phyloP scores from a whole-genome alignment of 2,329 filamentous ascomycete species.

The Clonostachys rosea region DNA sequence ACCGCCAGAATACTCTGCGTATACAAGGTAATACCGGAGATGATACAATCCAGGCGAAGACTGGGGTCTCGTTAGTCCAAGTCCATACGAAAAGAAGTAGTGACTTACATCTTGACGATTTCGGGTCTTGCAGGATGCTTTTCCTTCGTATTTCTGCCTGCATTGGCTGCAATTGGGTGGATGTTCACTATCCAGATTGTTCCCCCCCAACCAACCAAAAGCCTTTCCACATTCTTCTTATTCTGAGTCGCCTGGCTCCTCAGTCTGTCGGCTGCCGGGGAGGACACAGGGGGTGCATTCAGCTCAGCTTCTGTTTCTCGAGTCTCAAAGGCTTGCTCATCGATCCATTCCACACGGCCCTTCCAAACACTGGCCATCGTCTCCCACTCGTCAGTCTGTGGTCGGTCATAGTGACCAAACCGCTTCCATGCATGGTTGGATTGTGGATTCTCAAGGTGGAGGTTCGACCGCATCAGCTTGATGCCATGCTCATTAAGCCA shows the following conservation, averaged over 20 bases:
- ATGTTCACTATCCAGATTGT: constrained; percentile 96
- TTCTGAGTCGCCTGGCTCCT: constrained; percentile 42
- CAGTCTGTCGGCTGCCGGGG: constrained; percentile 40
- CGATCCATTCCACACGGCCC: constrained; percentile 87
- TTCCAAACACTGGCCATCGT: constrained; percentile 98
- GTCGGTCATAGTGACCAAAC: constrained; percentile 86
- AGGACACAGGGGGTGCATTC: constrained; percentile 23
- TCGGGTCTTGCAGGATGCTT: constrained; percentile 76
- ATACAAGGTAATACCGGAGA: constrained; percentile 96
- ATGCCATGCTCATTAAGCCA: constrained; percentile 98
- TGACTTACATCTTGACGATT: constrained; percentile 85
- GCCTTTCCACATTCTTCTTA: constrained; percentile 60
- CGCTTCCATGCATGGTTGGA: constrained; percentile 88
- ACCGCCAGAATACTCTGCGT: constrained; percentile 86
- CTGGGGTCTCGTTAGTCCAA: constrained; percentile 36
- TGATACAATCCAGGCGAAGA: constrained; percentile 93
- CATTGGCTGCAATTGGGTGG: constrained; percentile 65
- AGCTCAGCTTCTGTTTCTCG: constrained; percentile 50
- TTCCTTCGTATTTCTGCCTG: constrained; percentile 64
- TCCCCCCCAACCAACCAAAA: constrained; percentile 92
- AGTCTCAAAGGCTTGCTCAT: constrained; percentile 72
- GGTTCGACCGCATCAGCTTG: constrained; percentile 91
- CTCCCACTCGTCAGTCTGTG: constrained; percentile 83
- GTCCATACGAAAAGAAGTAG: background rate
- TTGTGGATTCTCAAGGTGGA: constrained; percentile 73